Evolutionary conservation across 257 asterid species (phyloP), one percentile per base, ranked within the genome.

Genomic region (Craterostigma plantagineum): DNA sequence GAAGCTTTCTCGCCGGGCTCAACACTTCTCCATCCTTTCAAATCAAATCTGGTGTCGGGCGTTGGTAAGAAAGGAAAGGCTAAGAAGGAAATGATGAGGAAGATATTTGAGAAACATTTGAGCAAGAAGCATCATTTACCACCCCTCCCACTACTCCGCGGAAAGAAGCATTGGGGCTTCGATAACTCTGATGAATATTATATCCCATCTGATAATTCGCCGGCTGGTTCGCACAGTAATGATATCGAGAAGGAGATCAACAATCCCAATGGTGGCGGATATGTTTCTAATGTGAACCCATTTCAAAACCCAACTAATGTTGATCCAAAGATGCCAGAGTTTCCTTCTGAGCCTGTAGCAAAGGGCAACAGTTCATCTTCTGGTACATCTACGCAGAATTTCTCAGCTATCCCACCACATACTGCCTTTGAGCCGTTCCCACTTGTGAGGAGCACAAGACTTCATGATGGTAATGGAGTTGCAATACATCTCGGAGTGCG

Each of bases 401-500:
- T 43, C 35, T 47, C 66, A 13, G 17, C 63, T 44, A 35, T 51
- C 44, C 47, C 62, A 8, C 48, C 69, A 9, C 67, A 4, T 37
- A 18, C 48, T 38, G 34, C 47, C 54, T 18, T 65, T 34, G 56
- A 11, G 12, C 48, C 46, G 18, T 52, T 33, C 43, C 59, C 54
- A 37, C 44, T 34, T 38, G 63, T 57, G 54, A 57, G 69, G 46
- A 65, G 47, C 49, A 43, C 11, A 7, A 38, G 42, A 42, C 67
- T 52, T 30, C 55, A 60, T 40, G 77, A 68, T 55, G 59, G 58
- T 27, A 42, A 54, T 14, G 69, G 57, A 9, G 61, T 18, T 53
- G 42, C 63, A 48, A 63, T 74, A 69, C 99, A 90, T 45, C 70
- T 72, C 8, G 99, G 99, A n/a, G 79, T 79, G 42, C 68, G 78